Percentiles rank a stretch among this genome's conserved stretches.
Conservation (phyloP, 805 yeast species). For the Candida sonorensis region DNA sequence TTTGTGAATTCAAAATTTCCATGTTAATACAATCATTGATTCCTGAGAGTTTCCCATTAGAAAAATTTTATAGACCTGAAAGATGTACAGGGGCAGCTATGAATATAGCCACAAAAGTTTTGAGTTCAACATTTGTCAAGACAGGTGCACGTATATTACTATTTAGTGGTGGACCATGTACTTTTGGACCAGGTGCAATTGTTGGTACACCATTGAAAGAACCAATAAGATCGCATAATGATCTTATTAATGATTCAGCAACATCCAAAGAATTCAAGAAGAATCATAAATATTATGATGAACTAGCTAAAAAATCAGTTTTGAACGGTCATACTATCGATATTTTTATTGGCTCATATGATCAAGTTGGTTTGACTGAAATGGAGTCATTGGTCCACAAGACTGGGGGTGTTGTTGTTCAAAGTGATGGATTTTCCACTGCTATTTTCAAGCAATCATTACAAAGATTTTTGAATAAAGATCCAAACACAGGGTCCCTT, state of each 20-base stretch:
- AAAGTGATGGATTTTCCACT: conserved; percentile 60
- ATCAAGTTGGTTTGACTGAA: conserved; percentile 61
- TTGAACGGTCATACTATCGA: conserved; percentile 48
- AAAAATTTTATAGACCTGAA: conserved; percentile 37
- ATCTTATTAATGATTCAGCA: conserved; percentile 38
- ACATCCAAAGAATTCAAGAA: conserved; percentile 34
- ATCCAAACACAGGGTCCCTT: conserved; percentile 28
- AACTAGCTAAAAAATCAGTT: conserved; percentile 41
- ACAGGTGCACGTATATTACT: conserved; percentile 49
- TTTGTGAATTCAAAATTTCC: conserved; percentile 45
- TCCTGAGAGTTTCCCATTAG: conserved; percentile 43
- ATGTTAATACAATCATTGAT: conserved; percentile 41
- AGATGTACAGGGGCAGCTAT: conserved; percentile 59
- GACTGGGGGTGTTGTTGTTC: conserved; percentile 59
- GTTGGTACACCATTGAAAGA: conserved; percentile 51
- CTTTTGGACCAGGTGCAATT: conserved; percentile 57
- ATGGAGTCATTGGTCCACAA: conserved; percentile 52
- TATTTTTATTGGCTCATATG: conserved; percentile 59
- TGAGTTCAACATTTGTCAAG: conserved; percentile 34
- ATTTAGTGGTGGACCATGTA: conserved; percentile 60
- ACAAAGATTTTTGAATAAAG: conserved; percentile 40
- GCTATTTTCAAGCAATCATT: conserved; percentile 65
- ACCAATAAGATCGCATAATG: conserved; percentile 62
- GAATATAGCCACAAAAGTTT: conserved; percentile 36
- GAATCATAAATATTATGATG: conserved; percentile 41